phyloP scores from a whole-genome alignment of 257 asterid species.

The Penstemon eatonii region DNA sequence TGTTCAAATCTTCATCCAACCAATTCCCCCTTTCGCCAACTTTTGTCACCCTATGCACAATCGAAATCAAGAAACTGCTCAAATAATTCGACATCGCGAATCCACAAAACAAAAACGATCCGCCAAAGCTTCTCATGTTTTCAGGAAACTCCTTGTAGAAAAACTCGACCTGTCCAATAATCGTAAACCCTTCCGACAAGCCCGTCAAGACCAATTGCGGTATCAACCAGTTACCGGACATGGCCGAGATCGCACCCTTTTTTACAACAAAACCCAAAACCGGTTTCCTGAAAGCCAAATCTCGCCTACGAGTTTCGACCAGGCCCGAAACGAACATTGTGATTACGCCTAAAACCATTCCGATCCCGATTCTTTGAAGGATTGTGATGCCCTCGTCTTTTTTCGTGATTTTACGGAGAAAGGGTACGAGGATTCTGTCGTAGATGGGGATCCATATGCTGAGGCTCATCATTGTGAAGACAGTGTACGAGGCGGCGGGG shows the following conservation, averaged over 20 bases:
- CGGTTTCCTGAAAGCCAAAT: conserved; percentile 31
- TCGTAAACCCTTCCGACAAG: conserved; percentile 39
- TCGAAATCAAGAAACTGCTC: conserved; percentile 38
- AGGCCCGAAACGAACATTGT: conserved; percentile 36
- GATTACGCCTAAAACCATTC: conserved; percentile 24
- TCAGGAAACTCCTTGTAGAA: conserved; percentile 58
- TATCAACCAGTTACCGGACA: conserved; percentile 46
- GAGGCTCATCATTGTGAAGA: conserved; percentile 44
- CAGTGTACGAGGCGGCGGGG: conserved; percentile 43
- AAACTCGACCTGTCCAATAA: conserved; percentile 42
- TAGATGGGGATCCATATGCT: conserved; percentile 42
- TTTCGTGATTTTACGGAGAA: conserved; percentile 27
- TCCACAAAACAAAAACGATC: conserved; percentile 39
- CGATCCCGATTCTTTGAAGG: conserved; percentile 45
- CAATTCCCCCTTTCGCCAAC: conserved; percentile 30
- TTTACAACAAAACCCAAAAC: conserved; percentile 29
- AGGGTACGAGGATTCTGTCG: conserved; percentile 41
- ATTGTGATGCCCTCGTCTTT: conserved; percentile 40
- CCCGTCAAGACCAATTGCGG: conserved; percentile 40
- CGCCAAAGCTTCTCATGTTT: conserved; percentile 53
- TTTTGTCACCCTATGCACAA: conserved; percentile 30
- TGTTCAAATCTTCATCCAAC: conserved; percentile 48
- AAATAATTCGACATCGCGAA: conserved; percentile 39
- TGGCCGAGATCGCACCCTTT: conserved; percentile 41
- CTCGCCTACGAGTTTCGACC: conserved; percentile 36